Base-by-base conservation (phyloP, 2,329 filamentous ascomycete species). In the Tolypocladium ophioglossoides region DNA sequence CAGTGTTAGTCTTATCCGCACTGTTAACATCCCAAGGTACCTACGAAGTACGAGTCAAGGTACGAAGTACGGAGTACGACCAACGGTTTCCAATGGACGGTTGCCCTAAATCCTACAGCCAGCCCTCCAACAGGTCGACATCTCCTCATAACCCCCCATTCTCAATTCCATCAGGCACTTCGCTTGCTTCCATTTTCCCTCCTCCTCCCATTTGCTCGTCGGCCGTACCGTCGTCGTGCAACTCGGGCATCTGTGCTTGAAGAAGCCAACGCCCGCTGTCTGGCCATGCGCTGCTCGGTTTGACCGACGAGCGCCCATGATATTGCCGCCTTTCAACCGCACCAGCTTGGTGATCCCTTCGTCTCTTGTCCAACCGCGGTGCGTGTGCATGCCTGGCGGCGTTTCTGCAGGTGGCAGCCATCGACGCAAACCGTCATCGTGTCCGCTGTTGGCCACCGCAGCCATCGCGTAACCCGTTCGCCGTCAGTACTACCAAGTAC, bases 251-350 rank as follows among this genome's bases (percentile, higher is more conserved):
- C 30, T 27, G n/a, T 18, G 44, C 44, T 48, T 34, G 20, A 39
- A 51, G 35, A 27, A 39, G 24, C 14, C 49, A 12, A n/a, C 39
- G 48, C 34, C 48, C 48, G 27, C 24, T 41, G n/a, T 35, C 27
- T 41, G 51, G 52, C 48, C 48, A 51, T 53, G 52, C 51, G 51
- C 52, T 34, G 50, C 30, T 24, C 48, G 41, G 54, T 47, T 22
- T 53, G 54, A 56, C 34, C 47, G 51, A 56, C 47, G 47, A 32
- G 30, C 24, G 6, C 34, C 40, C 40, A 54, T 50, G 51, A 46
- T 35, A 52, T 38, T 38, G 34, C 51, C 54, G 34, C 51, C 35
- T 4, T 27, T 38, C 24, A 18, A 51, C 54, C 18, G 40, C 32
- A 35, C 44, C 50, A 12, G 16, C 20, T 18, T 18, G 49, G 49